Evolutionary conservation across 192 early-diverging fungal genomes (phyloP).

Genomic region (Backusella liffmaniae): DNA sequence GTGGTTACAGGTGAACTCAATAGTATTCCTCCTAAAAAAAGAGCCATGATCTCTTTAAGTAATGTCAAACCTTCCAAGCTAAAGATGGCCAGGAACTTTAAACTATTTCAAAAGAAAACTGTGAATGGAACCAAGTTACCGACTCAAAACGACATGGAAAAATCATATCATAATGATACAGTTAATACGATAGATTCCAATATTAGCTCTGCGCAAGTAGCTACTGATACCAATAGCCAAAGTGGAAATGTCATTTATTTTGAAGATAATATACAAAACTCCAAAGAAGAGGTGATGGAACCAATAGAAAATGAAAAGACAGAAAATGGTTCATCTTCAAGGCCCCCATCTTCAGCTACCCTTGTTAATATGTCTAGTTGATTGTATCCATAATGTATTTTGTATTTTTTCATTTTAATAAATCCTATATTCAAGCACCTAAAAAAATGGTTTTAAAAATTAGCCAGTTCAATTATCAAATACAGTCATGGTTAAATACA

Average conservation of each 20-base stretch:
- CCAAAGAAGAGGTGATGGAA: background rate
- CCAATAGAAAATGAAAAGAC: background rate
- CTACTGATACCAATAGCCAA: background rate
- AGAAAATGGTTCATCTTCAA: background rate
- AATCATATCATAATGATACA: background rate
- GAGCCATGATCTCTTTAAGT: background rate
- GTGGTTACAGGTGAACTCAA: background rate
- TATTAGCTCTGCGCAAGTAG: background rate
- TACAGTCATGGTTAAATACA: too few relatives aligned
- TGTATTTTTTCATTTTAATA: background rate
- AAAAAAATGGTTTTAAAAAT: background rate
- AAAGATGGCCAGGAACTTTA: background rate
- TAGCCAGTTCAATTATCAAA: background rate
- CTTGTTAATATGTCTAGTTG: background rate
- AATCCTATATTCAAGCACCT: background rate
- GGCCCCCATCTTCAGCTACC: background rate
- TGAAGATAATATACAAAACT: background rate
- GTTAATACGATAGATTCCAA: background rate
- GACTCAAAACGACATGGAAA: background rate
- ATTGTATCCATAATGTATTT: background rate
- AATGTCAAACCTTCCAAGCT: slow-evolving; percentile 3
- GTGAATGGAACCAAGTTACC: background rate
- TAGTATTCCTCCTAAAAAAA: slow-evolving; percentile 8
- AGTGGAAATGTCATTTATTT: background rate
- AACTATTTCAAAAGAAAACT: background rate